A percentile compares a stretch with the other conserved stretches of the same genome.
Conservation (phyloP, 129 eudicot genomes). For the Erigeron canadensis region DNA sequence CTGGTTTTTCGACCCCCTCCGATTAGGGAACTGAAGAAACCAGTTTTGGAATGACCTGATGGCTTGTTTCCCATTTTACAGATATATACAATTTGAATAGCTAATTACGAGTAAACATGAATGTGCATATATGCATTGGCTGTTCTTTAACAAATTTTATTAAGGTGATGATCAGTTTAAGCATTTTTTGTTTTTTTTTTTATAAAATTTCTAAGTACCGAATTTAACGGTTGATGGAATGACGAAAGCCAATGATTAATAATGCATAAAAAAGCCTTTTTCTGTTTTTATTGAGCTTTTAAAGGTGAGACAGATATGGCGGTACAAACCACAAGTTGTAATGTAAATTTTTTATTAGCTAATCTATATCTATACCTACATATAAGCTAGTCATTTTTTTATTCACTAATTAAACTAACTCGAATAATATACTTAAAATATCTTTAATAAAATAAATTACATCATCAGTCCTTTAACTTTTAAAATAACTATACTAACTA, state of each 20-base stretch:
- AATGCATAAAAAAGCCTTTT: constrained; percentile 9
- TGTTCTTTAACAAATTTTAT: not conserved
- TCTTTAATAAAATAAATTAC: too few species aligned
- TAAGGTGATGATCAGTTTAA: constrained; percentile 8
- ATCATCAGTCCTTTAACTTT: too few species aligned
- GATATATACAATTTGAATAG: not conserved
- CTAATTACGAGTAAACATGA: constrained; percentile 16
- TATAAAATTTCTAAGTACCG: not conserved
- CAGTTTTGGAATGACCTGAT: constrained; percentile 18
- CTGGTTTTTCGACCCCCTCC: constrained; percentile 15
- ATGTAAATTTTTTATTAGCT: too few species aligned
- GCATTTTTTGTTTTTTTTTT: not conserved
- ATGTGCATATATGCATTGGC: constrained; percentile 12
- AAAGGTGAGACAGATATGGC: too few species aligned
- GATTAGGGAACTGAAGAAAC: constrained; percentile 1
- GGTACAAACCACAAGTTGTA: too few species aligned
- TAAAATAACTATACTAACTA: too few species aligned
- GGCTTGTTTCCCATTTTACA: constrained; percentile 30
- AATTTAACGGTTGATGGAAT: constrained; percentile 17
- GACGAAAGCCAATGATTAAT: constrained; percentile 19
- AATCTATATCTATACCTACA: too few species aligned
- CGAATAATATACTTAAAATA: too few species aligned
- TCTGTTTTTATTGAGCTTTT: not conserved
- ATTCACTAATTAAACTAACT: too few species aligned
- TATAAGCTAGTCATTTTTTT: too few species aligned